Conservation (phyloP, 495 filamentous ascomycete genomes). For the Baudoinia panamericana region DNA sequence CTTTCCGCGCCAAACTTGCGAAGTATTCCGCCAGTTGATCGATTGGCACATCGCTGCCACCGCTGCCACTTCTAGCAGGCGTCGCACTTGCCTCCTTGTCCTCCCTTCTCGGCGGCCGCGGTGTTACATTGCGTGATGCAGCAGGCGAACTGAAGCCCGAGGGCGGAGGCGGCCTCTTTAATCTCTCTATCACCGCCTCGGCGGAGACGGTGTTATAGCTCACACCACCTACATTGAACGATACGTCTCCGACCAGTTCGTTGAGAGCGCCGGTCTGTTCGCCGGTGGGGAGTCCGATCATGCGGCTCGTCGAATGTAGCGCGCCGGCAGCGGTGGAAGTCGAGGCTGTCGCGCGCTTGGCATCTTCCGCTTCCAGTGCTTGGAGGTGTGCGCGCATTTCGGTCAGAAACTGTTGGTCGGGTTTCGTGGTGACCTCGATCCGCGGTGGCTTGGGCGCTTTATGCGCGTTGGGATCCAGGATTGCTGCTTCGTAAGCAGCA, state of each 20-base stretch:
- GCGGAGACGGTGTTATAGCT: constrained; percentile 15
- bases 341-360: not conserved
- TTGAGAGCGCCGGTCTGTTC: constrained; percentile 12
- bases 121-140: constrained; percentile 1
- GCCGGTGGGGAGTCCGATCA: constrained; percentile 14
- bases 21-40: constrained; percentile 21
- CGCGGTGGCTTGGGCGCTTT: constrained; percentile 10
- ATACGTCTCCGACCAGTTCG: constrained; percentile 14
- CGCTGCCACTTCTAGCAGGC: not conserved
- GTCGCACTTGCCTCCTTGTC: constrained; percentile 1
- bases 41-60: constrained; percentile 2
- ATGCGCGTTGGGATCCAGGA: constrained; percentile 16
- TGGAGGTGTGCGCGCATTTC: constrained; percentile 16
- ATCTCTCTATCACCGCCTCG: constrained; percentile 15
- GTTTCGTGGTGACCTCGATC: constrained; percentile 16
- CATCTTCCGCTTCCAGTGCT: constrained; percentile 14
- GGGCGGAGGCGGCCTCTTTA: constrained; percentile 7
- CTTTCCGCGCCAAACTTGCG: constrained; percentile 12
- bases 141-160: not conserved
- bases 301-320: constrained; percentile 11
- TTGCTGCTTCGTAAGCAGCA: constrained; percentile 4
- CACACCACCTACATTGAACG: constrained; percentile 20
- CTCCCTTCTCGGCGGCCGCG: constrained; percentile 8
- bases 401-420: constrained; percentile 14
- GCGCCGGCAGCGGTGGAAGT: not conserved